Evolutionary conservation across 176 grass and related monocot genomes (phyloP).

Genomic region (Poa pratensis): DNA sequence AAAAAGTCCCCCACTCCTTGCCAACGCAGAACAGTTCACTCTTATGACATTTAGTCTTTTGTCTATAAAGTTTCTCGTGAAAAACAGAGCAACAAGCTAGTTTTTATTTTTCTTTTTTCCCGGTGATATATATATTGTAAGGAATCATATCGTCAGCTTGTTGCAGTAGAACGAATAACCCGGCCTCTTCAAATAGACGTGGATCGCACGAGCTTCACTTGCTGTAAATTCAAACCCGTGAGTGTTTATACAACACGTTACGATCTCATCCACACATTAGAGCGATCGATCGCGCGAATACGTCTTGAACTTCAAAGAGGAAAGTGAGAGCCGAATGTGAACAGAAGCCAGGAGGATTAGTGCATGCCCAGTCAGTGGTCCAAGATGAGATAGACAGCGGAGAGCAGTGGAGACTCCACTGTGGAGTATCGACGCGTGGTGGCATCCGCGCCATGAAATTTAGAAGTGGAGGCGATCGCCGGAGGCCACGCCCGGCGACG

Average conservation of each 20-base stretch:
- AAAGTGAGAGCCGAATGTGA: neutral
- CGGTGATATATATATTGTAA: no score
- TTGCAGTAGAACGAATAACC: no score
- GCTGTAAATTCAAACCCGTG: neutral
- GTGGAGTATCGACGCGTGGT: neutral
- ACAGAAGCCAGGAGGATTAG: neutral
- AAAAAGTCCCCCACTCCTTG: no score
- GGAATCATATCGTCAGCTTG: no score
- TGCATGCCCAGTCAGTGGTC: constrained; percentile 18
- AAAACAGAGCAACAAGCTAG: no score
- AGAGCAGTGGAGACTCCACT: neutral
- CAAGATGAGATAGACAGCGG: neutral
- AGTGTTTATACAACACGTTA: neutral
- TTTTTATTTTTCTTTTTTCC: no score
- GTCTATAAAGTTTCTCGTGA: no score
- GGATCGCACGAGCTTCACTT: no score
- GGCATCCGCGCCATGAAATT: neutral
- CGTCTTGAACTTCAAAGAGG: neutral
- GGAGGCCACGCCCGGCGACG: neutral
- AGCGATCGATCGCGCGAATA: neutral
- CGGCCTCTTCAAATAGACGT: no score
- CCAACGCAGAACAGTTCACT: no score
- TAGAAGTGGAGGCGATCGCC: neutral
- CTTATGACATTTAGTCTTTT: no score
- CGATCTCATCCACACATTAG: neutral